Evolutionary conservation across 257 asterid genomes (phyloP).

Genomic region (Henckelia pumila): DNA sequence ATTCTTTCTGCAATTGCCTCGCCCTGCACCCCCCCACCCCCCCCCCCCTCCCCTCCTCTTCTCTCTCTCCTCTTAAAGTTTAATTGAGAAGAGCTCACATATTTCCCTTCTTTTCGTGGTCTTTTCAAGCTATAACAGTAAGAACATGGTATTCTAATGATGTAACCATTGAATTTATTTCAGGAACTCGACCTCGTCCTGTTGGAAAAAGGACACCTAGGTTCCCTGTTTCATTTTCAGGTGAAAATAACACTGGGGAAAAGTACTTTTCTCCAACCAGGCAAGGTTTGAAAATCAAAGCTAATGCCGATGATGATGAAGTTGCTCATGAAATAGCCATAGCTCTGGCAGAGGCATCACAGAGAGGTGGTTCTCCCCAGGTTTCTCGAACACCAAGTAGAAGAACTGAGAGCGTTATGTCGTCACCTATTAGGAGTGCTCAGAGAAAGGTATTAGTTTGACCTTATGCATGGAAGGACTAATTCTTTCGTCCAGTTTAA

Average conservation of each 20-base stretch:
- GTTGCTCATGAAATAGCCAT: conserved; percentile 80
- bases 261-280: conserved; percentile 52
- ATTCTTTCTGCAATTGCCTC: not conserved
- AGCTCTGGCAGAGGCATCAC: conserved; percentile 87
- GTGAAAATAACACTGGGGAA: conserved; percentile 46
- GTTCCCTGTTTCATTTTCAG: conserved; percentile 64
- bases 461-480: conserved; percentile 19
- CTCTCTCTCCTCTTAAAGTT: not conserved
- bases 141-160: conserved; percentile 31
- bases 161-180: conserved; percentile 27
- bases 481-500: conserved; percentile 22
- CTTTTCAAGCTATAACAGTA: conserved; percentile 9
- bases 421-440: conserved; percentile 68
- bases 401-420: conserved; percentile 68
- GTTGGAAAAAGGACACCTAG: conserved; percentile 95
- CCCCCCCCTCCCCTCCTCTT: too few relatives aligned
- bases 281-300: conserved; percentile 53
- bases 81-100: conserved; percentile 6
- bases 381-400: conserved; percentile 72
- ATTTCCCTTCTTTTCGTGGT: not conserved
- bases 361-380: conserved; percentile 89
- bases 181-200: conserved; percentile 82
- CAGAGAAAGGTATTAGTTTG: conserved; percentile 58
- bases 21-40: too few relatives aligned
- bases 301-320: conserved; percentile 61